Percentiles rank a stretch among this genome's conserved stretches.
Evolutionary conservation across 78 protist species (phyloP).

Genomic region (Pelomyxa schiedti): DNA sequence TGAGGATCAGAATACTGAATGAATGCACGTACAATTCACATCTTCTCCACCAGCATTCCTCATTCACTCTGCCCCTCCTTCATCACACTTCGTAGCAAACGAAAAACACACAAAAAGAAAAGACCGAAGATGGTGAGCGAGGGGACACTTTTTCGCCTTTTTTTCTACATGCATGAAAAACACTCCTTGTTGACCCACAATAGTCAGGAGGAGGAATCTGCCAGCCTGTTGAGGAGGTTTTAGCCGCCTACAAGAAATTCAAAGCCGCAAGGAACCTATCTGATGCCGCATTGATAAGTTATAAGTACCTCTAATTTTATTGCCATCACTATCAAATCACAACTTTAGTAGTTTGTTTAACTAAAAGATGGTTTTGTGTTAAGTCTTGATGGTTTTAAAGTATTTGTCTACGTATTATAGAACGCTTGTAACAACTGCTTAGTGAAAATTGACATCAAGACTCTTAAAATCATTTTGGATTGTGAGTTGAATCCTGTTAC

Average conservation of each 20-base stretch:
- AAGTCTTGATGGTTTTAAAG: not conserved
- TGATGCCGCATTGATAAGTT: slow-evolving; percentile 29
- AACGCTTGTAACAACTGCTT: not conserved
- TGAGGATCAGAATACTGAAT: no score
- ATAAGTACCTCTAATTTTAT: not conserved
- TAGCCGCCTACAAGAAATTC: slow-evolving; percentile 16
- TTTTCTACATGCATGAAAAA: no score
- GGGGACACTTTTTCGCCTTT: no score
- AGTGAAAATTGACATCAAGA: slow-evolving; percentile 26
- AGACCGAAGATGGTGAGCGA: no score
- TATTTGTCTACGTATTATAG: not conserved
- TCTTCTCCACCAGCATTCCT: no score
- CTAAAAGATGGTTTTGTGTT: not conserved
- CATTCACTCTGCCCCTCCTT: no score
- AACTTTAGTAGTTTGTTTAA: not conserved
- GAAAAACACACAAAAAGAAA: no score
- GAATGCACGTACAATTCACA: no score
- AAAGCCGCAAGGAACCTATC: slow-evolving; percentile 8
- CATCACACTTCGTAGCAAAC: no score
- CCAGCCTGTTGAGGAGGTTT: no score
- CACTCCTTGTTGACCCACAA: no score
- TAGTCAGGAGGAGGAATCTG: no score
- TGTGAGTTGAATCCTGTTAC: slow-evolving; percentile 14
- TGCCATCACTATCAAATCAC: not conserved
- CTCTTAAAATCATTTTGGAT: slow-evolving; percentile 12